Conservation (phyloP, 805 yeast genomes). For the Sugiyamaella valdiviana region DNA sequence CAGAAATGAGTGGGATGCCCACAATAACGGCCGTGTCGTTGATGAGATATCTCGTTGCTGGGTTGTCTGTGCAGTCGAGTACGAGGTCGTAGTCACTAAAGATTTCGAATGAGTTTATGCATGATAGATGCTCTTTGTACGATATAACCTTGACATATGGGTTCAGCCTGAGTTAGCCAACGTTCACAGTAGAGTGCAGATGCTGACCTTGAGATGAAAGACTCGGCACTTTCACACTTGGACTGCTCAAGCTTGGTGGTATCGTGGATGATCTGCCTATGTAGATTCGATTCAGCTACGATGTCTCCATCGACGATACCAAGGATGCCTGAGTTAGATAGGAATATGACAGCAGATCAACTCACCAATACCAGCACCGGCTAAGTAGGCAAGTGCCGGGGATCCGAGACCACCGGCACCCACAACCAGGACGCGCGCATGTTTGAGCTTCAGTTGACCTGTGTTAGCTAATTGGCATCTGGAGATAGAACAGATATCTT, state of each 20-base stretch:
- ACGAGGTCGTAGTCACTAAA: conserved; percentile 65
- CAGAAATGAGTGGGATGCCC: conserved; percentile 74
- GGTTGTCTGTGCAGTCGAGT: conserved; percentile 93
- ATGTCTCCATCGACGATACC: conserved; percentile 85
- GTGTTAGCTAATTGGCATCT: conserved; percentile 20
- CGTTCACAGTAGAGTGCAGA: not conserved
- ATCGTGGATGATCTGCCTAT: conserved; percentile 80
- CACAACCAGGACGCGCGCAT: conserved; percentile 60
- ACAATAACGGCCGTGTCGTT: conserved; percentile 73
- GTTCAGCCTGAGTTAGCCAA: conserved; percentile 42
- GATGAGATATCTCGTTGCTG: conserved; percentile 76
- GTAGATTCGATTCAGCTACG: conserved; percentile 81
- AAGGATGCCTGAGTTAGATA: conserved; percentile 34
- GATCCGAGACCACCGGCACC: conserved; percentile 98
- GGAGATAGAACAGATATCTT: not conserved
- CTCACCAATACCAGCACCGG: conserved; percentile 80
- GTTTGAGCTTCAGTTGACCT: conserved; percentile 56
- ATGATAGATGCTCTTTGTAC: conserved; percentile 45
- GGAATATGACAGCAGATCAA: not conserved
- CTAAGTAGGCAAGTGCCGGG: conserved; percentile 78
- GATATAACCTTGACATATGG: conserved; percentile 57
- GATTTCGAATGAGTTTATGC: conserved; percentile 56
- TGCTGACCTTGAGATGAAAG: conserved; percentile 35
- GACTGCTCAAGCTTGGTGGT: conserved; percentile 56
- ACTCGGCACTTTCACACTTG: conserved; percentile 76